A percentile compares a stretch with the other conserved stretches of the same genome.
Conservation (phyloP, 176 grass and related monocot species). For the Dendrocalamus sinicus region DNA sequence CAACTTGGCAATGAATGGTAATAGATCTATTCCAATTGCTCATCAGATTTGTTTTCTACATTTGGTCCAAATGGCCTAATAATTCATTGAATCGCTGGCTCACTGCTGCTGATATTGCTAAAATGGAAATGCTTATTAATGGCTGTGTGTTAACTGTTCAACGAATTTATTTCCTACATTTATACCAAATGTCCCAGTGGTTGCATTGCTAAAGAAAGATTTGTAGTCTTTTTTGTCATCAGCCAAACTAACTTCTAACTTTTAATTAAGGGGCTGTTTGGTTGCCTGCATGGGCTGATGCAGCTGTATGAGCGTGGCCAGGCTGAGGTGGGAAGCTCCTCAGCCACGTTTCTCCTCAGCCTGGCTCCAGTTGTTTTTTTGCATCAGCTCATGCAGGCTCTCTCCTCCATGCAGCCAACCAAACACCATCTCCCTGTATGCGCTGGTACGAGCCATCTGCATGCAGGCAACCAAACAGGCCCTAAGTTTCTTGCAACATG, state of each 20-base stretch:
- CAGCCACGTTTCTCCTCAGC: no score
- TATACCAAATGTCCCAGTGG: not conserved
- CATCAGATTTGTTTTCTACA: not conserved
- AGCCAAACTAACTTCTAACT: not conserved
- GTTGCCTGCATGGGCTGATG: no score
- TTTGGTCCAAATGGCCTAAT: not conserved
- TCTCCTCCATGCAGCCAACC: no score
- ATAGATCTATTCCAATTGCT: constrained; percentile 10
- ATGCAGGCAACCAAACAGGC: no score
- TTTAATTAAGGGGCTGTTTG: not conserved
- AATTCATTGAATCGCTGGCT: not conserved
- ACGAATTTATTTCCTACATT: not conserved
- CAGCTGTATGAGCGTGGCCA: no score
- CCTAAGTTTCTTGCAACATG: no score
- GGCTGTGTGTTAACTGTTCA: not conserved
- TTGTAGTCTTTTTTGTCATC: not conserved
- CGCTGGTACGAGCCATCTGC: no score
- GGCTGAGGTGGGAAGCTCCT: no score
- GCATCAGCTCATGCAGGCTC: no score
- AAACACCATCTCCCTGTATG: no score
- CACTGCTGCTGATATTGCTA: not conserved
- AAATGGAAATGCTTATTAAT: constrained; percentile 25
- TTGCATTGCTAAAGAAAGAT: not conserved
- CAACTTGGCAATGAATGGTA: constrained; percentile 99
- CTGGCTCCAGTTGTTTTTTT: no score